A percentile compares a stretch with the other conserved stretches of the same genome.
Conservation (phyloP, 2,329 filamentous ascomycete species). For the Hymenoscyphus albidus region DNA sequence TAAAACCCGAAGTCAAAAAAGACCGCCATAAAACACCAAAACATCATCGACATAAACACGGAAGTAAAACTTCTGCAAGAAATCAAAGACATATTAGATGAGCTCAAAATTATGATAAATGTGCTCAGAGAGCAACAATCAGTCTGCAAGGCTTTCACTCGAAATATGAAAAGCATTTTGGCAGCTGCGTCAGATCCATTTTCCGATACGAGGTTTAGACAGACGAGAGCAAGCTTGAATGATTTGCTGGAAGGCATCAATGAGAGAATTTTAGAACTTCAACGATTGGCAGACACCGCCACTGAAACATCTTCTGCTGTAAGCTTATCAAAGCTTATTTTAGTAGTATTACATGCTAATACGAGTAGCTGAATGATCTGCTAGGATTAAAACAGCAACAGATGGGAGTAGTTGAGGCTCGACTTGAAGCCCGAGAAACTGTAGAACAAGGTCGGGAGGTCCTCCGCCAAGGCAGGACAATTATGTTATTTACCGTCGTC, state of each 20-base stretch:
- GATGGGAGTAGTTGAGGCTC: conserved; percentile 40
- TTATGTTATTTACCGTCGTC: conserved; percentile 46
- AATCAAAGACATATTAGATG: conserved; percentile 43
- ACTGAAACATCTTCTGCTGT: conserved; percentile 2
- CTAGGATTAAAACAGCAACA: conserved; percentile 46
- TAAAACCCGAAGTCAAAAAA: background rate
- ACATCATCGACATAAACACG: conserved; percentile 37
- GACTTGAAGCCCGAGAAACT: conserved; percentile 41
- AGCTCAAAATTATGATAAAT: conserved; percentile 42
- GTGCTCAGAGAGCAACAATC: conserved; percentile 28
- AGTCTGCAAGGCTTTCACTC: conserved; percentile 18
- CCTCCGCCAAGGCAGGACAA: conserved; percentile 22
- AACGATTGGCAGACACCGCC: background rate
- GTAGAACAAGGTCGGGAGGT: conserved; percentile 36
- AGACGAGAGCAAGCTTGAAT: background rate
- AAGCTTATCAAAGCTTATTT: background rate
- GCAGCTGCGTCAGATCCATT: background rate
- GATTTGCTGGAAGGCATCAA: background rate
- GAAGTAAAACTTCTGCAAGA: conserved; percentile 40
- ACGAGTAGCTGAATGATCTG: conserved; percentile 32
- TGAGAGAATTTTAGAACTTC: conserved; percentile 2
- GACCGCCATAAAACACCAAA: conserved; percentile 1
- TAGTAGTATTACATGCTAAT: background rate
- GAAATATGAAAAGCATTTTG: background rate
- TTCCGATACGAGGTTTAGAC: background rate